Evolutionary conservation across 2,329 filamentous ascomycete species (phyloP).

Genomic region (Zelopaecilomyces penicillatus): DNA sequence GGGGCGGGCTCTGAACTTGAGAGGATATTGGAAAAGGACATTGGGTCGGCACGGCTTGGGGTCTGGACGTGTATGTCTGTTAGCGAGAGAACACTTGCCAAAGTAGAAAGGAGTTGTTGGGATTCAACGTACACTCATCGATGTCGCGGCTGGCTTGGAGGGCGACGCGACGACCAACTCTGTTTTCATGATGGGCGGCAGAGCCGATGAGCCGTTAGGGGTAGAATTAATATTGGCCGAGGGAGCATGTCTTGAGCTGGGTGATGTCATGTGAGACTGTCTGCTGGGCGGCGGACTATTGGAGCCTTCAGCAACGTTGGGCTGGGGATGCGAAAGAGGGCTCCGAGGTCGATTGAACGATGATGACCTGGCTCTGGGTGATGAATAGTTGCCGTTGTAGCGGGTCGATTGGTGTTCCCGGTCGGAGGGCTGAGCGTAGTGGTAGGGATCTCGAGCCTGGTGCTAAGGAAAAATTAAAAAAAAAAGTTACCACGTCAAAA

Average conservation of each 20-base stretch:
- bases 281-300: conserved; percentile 36
- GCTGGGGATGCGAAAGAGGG: conserved; percentile 42
- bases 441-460: conserved; percentile 44
- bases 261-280: conserved; percentile 38
- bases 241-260: conserved; percentile 36
- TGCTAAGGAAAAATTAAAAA: conserved; percentile 9
- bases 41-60: conserved; percentile 71
- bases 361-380: conserved; percentile 35
- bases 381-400: conserved; percentile 41
- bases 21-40: conserved; percentile 94
- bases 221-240: conserved; percentile 28
- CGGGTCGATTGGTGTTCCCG: conserved; percentile 36
- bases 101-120: conserved; percentile 8
- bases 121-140: conserved; percentile 26
- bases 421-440: conserved; percentile 36
- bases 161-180: conserved; percentile 34
- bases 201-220: conserved; percentile 31
- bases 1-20: conserved; percentile 64
- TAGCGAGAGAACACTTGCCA: neutral
- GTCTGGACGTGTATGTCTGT: conserved; percentile 39
- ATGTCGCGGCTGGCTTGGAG: conserved; percentile 28
- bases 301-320: conserved; percentile 33
- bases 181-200: conserved; percentile 28
- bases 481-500: conserved; percentile 16
- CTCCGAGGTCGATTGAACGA: conserved; percentile 39